Evolutionary conservation across 2,329 filamentous ascomycete species (phyloP), one percentile per base, ranked within the genome.

Genomic region (Fonsecaea pedrosoi): DNA sequence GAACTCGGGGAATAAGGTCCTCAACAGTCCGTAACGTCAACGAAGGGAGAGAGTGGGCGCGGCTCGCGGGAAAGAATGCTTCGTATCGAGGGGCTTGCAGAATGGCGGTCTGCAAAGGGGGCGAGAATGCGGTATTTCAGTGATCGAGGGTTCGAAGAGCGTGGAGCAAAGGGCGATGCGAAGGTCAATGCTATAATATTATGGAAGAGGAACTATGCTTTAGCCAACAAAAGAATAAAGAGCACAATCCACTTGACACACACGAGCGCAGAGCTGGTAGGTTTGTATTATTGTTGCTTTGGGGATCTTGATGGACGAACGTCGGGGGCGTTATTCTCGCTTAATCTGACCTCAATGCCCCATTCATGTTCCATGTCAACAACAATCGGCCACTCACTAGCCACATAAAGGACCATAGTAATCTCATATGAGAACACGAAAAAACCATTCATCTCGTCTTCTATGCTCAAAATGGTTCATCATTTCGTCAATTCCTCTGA

Each of bases 61-160:
- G 53, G 53, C 60, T 56, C 60, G 62, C 57, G 25, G 58, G 62
- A 50, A 60, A 54, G 60, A 40, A 45, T 25, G 48, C 9, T 40
- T 64, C 63, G 60, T 57, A 63, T 45, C 67, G 63, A 64, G 60
- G 56, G 60, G 60, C 60, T 50, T 66, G 67, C 63, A 66, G 63
- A 62, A 58, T n/a, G 57, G 50, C 67, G 60, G 63, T 66, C 55
- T 56, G 62, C 53, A 68, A 59, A 62, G 62, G 55, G 54, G 13
- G 40, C 25, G 40, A 55, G 54, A 32, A 40, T 38, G 55, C 53
- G 18, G n/a, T 35, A 34, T 37, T 42, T 21, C 32, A 38, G 15
- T 25, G 58, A 40, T 21, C 54, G 32, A n/a, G 40, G 38, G 25
- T 25, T 13, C n/a, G 38, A 42, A 4, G 32, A 30, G 30, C 9